Evolutionary conservation across 2,329 filamentous ascomycete genomes (phyloP).

Genomic region (Pseudonectria foliicola): DNA sequence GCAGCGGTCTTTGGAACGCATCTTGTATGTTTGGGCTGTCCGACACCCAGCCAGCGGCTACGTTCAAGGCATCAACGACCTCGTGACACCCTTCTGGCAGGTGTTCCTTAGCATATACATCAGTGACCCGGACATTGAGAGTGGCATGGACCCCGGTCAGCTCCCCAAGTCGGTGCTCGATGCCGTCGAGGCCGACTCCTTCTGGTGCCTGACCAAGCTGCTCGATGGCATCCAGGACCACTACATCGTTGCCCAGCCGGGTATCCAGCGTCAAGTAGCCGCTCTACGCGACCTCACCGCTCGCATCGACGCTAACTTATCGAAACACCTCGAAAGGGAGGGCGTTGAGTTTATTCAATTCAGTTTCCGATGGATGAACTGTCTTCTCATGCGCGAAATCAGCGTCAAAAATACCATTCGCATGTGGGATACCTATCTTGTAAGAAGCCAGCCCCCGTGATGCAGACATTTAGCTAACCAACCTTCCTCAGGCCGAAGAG

Average conservation of each 20-base stretch:
- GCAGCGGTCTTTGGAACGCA: constrained; percentile 86
- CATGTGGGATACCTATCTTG: constrained; percentile 99
- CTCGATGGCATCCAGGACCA: constrained; percentile 99
- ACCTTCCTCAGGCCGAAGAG: constrained; percentile 72
- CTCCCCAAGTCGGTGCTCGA: constrained; percentile 85
- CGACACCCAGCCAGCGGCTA: constrained; percentile 95
- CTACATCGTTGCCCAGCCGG: constrained; percentile 95
- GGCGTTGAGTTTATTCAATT: constrained; percentile 98
- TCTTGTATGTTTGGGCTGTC: constrained; percentile 96
- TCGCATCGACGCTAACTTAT: constrained; percentile 75
- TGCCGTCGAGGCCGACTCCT: constrained; percentile 94
- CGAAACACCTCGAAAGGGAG: constrained; percentile 83
- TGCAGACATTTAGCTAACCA: constrained; percentile 1
- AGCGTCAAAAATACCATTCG: constrained; percentile 93
- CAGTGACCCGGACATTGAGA: constrained; percentile 85
- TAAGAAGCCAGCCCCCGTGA: constrained; percentile 38
- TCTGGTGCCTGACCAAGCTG: constrained; percentile 96
- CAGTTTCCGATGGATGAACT: constrained; percentile 99
- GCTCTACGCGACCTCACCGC: constrained; percentile 84
- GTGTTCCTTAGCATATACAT: constrained; percentile 94
- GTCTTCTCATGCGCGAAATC: constrained; percentile 93
- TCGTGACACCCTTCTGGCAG: constrained; percentile 97
- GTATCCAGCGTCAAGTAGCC: constrained; percentile 88
- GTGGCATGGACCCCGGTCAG: constrained; percentile 94
- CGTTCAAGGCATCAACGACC: constrained; percentile 96